Percentiles rank a stretch among this genome's conserved stretches.
phyloP scores from a whole-genome alignment of 148 eudicot genomes.

The Vaccinium vitisidaea region DNA sequence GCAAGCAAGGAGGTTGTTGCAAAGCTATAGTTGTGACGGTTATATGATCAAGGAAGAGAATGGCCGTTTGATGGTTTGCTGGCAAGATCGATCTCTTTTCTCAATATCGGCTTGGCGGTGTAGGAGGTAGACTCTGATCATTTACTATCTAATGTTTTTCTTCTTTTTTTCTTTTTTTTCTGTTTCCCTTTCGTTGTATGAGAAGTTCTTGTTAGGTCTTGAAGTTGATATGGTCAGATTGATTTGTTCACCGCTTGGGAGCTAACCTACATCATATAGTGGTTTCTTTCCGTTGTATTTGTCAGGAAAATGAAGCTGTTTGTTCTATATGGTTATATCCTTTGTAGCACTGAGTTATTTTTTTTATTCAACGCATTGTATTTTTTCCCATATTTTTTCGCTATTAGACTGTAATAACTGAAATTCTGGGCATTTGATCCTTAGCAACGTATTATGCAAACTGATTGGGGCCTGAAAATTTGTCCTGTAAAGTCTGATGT shows the following conservation, averaged over 20 bases:
- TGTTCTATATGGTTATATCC: not conserved
- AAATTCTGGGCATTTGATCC: not conserved
- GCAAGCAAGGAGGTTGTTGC: slow-evolving; percentile 72
- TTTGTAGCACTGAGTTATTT: not conserved
- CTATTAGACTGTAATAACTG: not conserved
- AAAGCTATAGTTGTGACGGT: slow-evolving; percentile 67
- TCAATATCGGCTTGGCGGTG: slow-evolving; percentile 84
- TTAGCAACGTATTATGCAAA: not conserved
- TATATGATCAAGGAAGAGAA: slow-evolving; percentile 76
- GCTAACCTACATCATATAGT: slow-evolving; percentile 5
- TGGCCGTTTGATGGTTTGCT: slow-evolving; percentile 77
- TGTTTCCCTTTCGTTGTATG: slow-evolving; percentile 6
- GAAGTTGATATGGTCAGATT: slow-evolving; percentile 28
- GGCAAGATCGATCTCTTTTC: slow-evolving; percentile 91
- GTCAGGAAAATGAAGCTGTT: not conserved
- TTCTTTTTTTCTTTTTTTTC: not conserved
- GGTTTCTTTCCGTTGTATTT: not conserved
- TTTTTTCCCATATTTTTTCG: not conserved
- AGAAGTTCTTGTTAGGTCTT: slow-evolving; percentile 22
- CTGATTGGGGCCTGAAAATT: not conserved
- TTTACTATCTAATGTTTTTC: not conserved
- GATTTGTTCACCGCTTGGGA: slow-evolving; percentile 10
- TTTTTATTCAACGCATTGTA: not conserved
- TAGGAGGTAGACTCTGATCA: slow-evolving; percentile 46
- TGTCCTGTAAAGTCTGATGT: not conserved